Evolutionary conservation across 805 yeast genomes (phyloP).

Genomic region (Torulaspora franciscae): DNA sequence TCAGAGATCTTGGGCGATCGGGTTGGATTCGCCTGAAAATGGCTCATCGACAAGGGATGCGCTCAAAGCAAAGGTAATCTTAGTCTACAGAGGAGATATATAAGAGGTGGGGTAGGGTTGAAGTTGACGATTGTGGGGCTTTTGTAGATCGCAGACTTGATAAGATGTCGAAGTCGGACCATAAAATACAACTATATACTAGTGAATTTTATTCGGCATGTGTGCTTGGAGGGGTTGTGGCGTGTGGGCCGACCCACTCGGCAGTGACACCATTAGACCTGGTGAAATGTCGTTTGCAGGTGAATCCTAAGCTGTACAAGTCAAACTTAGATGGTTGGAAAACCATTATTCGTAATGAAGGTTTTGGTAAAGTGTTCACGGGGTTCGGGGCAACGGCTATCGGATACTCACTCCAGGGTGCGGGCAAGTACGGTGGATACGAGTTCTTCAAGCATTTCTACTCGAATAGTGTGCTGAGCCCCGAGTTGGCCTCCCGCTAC

Average conservation of each 20-base stretch:
- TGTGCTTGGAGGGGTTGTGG: constrained; percentile 59
- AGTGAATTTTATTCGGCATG: constrained; percentile 40
- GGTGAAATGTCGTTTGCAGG: constrained; percentile 92
- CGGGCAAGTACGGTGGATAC: constrained; percentile 94
- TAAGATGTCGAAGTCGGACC: constrained; percentile 2
- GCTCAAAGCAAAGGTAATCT: background rate
- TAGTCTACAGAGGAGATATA: background rate
- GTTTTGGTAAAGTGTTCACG: constrained; percentile 69
- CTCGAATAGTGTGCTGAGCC: constrained; percentile 59
- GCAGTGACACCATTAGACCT: constrained; percentile 89
- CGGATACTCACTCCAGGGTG: constrained; percentile 95
- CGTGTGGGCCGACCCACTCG: constrained; percentile 97
- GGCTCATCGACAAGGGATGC: background rate
- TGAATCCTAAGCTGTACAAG: constrained; percentile 63
- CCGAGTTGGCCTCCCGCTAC: constrained; percentile 53
- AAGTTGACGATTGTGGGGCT: too few species aligned
- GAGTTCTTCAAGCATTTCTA: constrained; percentile 84
- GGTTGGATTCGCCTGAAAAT: background rate
- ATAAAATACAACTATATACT: constrained; percentile 25
- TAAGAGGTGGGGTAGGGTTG: background rate
- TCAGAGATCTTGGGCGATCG: background rate
- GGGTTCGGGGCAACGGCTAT: constrained; percentile 90
- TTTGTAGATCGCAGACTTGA: too few species aligned
- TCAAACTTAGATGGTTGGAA: constrained; percentile 81
- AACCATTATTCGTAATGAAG: constrained; percentile 67